These are phyloP conservation scores for Coprinopsis cinerea DNA, from an alignment of 768 basidiomycete genomes.

Conservation along the genomic window DNA sequence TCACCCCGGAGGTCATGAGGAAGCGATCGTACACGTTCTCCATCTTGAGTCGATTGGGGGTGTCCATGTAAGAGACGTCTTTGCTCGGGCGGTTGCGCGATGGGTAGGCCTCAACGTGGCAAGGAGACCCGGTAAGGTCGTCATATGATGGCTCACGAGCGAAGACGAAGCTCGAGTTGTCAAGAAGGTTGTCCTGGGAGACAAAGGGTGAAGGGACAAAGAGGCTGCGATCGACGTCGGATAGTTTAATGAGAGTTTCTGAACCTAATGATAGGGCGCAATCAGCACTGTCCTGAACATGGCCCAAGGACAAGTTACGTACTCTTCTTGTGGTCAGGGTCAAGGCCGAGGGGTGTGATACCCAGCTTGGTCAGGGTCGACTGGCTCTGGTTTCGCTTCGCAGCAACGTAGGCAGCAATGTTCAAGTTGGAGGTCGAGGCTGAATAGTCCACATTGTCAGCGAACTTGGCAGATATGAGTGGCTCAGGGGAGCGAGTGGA, in stretches of 20 bases:
- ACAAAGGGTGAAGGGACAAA: constrained; percentile 54
- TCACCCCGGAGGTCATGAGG: constrained; percentile 78
- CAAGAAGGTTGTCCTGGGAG: constrained; percentile 33
- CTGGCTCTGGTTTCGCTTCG: constrained; percentile 60
- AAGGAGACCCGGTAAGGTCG: constrained; percentile 55
- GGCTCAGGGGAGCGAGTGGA: constrained; percentile 51
- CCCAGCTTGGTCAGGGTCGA: constrained; percentile 50
- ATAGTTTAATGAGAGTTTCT: constrained; percentile 49
- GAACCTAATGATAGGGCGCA: constrained; percentile 22
- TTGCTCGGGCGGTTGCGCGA: constrained; percentile 34
- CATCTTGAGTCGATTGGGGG: constrained; percentile 52
- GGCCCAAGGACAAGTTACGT: constrained; percentile 18
- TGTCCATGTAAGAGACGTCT: constrained; percentile 35
- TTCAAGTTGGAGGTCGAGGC: constrained; percentile 36
- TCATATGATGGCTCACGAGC: constrained; percentile 36
- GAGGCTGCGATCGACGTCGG: constrained; percentile 61
- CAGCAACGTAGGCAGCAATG: background rate
- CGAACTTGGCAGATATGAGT: constrained; percentile 12
- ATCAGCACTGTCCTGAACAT: background rate
- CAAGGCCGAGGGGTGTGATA: constrained; percentile 63
- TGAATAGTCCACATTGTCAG: constrained; percentile 29
- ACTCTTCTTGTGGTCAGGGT: constrained; percentile 63
- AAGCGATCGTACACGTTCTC: constrained; percentile 80
- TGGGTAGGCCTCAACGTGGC: constrained; percentile 62
- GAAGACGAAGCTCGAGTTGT: constrained; percentile 19